Base-by-base conservation (phyloP, 192 early-diverging fungal genomes). In the Coemansia sp. region DNA sequence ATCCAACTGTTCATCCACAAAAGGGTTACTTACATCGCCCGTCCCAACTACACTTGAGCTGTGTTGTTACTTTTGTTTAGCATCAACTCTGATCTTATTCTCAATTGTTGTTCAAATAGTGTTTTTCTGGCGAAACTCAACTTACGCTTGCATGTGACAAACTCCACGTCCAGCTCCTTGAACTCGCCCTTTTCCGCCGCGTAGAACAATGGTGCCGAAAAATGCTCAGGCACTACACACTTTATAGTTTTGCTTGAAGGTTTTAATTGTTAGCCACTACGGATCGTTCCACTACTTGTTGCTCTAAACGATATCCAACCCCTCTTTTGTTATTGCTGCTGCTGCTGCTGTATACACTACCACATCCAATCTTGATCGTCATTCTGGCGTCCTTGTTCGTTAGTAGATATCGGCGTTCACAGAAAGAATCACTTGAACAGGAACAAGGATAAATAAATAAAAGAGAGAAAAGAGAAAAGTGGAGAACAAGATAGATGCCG, bases 121-220 rank as follows among this genome's bases (percentile, higher is more conserved):
- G 19, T 54, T 65, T 64, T 17, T 54, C 51, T 54, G 14, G 5
- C 51, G 7, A 7, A 53, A 46, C 38, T 37, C 17, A 32, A 76
- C 76, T 64, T 83, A 56, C 81, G 68, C 40, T 85, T 79, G 67
- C 84, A 85, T 19, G 77, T 64, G 4, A 89, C 85, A 45, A 89
- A 65, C 67, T 92, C 87, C 53, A 90, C 82, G 13, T 83, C 73
- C n/a, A 84, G 68, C 12, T 84, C 79, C 32, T 77, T 76, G 55
- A 91, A 84, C 46, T 76, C 83, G 10, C 85, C 88, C 14, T 83
- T 73, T 39, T 89, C 88, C 32, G 76, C 72, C 4, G 86, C 89
- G 59, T 89, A 81, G 65, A 87, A 74, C 45, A 91, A 74, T 10
- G 90, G 90, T n/a, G 88, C 88, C 11, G 90, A 91, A 77, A 91